Evolutionary conservation across 1,284 basidiomycete species (phyloP).

Genomic region (Pulchroboletus neoregius): DNA sequence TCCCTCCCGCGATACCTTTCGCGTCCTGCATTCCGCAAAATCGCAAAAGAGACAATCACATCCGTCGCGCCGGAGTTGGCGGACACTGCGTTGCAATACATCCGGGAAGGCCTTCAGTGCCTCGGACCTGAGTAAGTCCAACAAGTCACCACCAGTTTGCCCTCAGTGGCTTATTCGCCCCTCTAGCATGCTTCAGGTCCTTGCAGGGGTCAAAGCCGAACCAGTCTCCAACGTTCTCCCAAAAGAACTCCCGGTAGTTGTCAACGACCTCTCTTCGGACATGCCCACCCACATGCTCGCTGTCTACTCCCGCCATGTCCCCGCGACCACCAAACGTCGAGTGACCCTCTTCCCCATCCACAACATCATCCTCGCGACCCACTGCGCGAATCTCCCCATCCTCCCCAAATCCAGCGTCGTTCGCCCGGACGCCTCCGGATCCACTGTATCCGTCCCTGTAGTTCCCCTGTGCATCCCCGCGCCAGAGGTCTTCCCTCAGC

Average conservation of each 20-base stretch:
- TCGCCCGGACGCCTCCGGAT: slow-evolving; percentile 17
- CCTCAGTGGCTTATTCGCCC: slow-evolving; percentile 11
- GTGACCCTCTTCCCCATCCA: slow-evolving; percentile 55
- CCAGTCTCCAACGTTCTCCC: slow-evolving; percentile 27
- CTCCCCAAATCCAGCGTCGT: slow-evolving; percentile 30
- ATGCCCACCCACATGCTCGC: slow-evolving; percentile 56
- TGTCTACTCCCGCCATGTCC: slow-evolving; percentile 37
- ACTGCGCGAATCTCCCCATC: slow-evolving; percentile 50
- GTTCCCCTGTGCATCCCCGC: slow-evolving; percentile 48
- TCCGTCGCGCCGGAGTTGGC: slow-evolving; percentile 27
- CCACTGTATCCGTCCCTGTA: slow-evolving; percentile 40
- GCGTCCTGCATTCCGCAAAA: slow-evolving; percentile 18
- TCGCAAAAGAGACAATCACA: slow-evolving; percentile 17
- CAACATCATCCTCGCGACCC: slow-evolving; percentile 49
- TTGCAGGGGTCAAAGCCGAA: slow-evolving; percentile 28
- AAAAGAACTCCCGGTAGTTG: slow-evolving; percentile 22
- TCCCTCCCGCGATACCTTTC: slow-evolving; percentile 25
- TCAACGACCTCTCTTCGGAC: slow-evolving; percentile 33
- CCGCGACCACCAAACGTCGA: slow-evolving; percentile 28
- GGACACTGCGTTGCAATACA: slow-evolving; percentile 22
- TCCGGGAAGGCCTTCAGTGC: slow-evolving; percentile 28
- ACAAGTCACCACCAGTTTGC: rapidly evolving
- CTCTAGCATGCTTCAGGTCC: slow-evolving; percentile 31
- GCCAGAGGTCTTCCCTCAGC: slow-evolving; percentile 47
- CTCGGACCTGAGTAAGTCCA: slow-evolving; percentile 30